These are phyloP conservation scores for Exophiala oligosperma DNA, from an alignment of 2,329 filamentous ascomycete genomes.

Conservation along the genomic window DNA sequence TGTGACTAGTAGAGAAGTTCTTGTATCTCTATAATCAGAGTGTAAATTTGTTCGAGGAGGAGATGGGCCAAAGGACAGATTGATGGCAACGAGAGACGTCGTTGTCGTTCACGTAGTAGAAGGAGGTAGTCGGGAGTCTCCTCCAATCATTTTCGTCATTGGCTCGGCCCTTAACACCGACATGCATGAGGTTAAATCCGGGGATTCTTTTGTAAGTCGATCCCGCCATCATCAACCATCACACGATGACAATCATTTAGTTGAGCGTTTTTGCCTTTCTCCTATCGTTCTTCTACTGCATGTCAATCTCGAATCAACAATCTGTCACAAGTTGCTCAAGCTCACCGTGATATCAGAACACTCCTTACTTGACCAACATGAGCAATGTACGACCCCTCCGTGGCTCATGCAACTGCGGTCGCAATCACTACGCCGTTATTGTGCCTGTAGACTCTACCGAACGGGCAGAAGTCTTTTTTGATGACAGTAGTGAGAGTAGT, in stretches of 20 bases:
- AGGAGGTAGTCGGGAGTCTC: too few relatives aligned
- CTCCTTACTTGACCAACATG: constrained; percentile 5
- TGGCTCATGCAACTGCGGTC: constrained; percentile 81
- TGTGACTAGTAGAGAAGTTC: too few relatives aligned
- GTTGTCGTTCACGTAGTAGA: too few relatives aligned
- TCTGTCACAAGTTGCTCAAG: not conserved
- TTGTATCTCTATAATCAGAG: too few relatives aligned
- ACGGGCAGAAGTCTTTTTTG: constrained; percentile 71
- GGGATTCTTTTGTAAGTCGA: not conserved
- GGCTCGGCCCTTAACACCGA: not conserved
- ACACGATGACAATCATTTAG: not conserved
- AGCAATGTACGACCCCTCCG: constrained; percentile 48
- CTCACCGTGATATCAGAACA: too few relatives aligned
- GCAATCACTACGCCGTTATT: constrained; percentile 76
- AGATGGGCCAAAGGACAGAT: too few relatives aligned
- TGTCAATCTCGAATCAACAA: not conserved
- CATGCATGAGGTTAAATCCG: not conserved
- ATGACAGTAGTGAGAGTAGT: constrained; percentile 70
- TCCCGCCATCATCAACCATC: not conserved
- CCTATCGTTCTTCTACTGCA: not conserved
- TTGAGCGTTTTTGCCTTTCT: not conserved
- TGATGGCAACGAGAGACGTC: too few relatives aligned
- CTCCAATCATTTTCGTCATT: not conserved
- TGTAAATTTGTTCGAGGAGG: too few relatives aligned
- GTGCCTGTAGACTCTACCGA: constrained; percentile 62